Evolutionary conservation across 2,329 filamentous ascomycete genomes (phyloP).

Genomic region (Rutstroemia sp.): DNA sequence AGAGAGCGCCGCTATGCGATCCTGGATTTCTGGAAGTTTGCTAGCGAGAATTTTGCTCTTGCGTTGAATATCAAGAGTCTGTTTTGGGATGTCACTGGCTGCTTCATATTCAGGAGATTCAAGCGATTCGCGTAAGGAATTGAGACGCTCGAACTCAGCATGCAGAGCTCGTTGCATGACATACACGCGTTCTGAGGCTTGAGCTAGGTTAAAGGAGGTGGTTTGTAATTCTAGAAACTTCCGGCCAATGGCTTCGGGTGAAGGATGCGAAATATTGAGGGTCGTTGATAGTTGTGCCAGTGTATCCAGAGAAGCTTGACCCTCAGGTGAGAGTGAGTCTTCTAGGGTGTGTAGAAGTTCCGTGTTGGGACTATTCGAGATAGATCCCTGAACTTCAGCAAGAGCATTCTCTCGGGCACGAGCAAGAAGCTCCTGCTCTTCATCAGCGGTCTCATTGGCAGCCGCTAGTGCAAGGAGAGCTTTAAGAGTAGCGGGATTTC

Average conservation of each 20-base stretch:
- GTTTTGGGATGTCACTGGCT: conserved; percentile 51
- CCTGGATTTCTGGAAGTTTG: conserved; percentile 60
- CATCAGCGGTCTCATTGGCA: conserved; percentile 71
- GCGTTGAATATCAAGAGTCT: conserved; percentile 68
- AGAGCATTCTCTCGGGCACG: conserved; percentile 54
- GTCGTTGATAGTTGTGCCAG: conserved; percentile 47
- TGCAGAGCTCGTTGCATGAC: conserved; percentile 50
- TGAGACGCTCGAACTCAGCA: conserved; percentile 38
- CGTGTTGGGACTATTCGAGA: conserved; percentile 27
- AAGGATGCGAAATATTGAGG: conserved; percentile 34
- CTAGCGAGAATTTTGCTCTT: conserved; percentile 58
- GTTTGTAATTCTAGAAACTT: conserved; percentile 49
- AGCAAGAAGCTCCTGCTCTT: conserved; percentile 53
- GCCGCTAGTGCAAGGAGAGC: conserved; percentile 66
- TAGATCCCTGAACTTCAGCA: conserved; percentile 41
- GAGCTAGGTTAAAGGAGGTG: conserved; percentile 45
- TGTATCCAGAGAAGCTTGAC: conserved; percentile 47
- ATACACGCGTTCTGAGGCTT: conserved; percentile 46
- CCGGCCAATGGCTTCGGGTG: conserved; percentile 40
- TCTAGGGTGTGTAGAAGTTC: conserved; percentile 47
- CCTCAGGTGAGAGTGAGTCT: conserved; percentile 46
- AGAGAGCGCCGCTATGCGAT: conserved; percentile 40
- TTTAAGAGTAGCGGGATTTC: conserved; percentile 76
- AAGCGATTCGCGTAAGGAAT: conserved; percentile 36
- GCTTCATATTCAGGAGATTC: conserved; percentile 43